Evolutionary conservation across 1,284 basidiomycete genomes (phyloP), one percentile per base, ranked within the genome.

Genomic region (Ganoderma sinense): DNA sequence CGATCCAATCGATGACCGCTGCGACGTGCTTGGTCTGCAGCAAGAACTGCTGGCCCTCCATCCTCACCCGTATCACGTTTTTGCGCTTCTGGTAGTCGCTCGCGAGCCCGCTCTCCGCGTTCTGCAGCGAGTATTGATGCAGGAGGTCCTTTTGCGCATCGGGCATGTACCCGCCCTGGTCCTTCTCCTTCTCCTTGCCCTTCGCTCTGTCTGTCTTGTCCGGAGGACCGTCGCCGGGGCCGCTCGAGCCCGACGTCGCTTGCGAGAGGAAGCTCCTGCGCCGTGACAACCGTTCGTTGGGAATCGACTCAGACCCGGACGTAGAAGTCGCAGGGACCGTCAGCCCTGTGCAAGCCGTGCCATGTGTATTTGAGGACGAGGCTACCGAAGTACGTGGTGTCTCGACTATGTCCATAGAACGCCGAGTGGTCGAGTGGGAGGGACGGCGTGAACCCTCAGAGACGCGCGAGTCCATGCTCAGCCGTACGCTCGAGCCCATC

Each of bases 1-100:
- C 97, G 75, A 99, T 97, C 96, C 97, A 97, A 74, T 95, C 91
- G 58, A 99, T 95, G 11, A 98, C 96, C 59, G 91, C 90, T 45
- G 90, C 87, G 59, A 97, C 93, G 79, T 95, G 93, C 65, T 88
- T 90, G 2, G 95, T 95, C 83, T 99, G 98, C 72, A 99, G 79
- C 78, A 99, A 84, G 81, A 99, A 99, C 84, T 99, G 97, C 84
- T 99, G 95, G 16, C 97, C 97, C 79, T 97, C 96, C 75, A 96
- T 86, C 68, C 98, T 84, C 41, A 99, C 90, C 33, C 97, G 88
- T n/a, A 99, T 96, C 48, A 99, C 97, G 80, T 99, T 95, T 82
- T 91, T 93, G 72, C 96, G 87, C 86, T 99, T 99, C 75, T 91
- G 73, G 81, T 99, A 99, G 82, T 99, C 97, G 65, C 95, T 97